Conservation (phyloP, 139 green algal species). For the Closterium sp. region DNA sequence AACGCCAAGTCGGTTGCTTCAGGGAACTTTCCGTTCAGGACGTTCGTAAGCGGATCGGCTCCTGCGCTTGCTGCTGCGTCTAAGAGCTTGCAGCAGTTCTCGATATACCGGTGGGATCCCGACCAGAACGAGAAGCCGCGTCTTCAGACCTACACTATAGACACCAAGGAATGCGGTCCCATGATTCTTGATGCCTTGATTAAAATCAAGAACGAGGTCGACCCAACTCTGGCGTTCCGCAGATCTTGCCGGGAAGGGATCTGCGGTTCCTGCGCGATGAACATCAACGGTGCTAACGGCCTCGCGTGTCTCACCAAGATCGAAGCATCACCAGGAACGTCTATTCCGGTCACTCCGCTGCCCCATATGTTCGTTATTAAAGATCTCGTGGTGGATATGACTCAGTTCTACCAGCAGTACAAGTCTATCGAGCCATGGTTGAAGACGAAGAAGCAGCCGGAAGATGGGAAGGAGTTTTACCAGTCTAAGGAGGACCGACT, state of each 20-base stretch:
- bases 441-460: constrained; percentile 65
- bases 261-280: constrained; percentile 98
- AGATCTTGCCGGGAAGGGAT: constrained; percentile 97
- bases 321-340: constrained; percentile 13
- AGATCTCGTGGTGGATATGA: constrained; percentile 98
- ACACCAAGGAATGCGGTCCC: constrained; percentile 91
- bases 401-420: constrained; percentile 99
- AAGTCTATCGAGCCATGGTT: constrained; percentile 98
- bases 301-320: constrained; percentile 94
- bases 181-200: constrained; percentile 99
- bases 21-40: neutral
- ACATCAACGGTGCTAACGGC: constrained; percentile 95
- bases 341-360: constrained; percentile 79
- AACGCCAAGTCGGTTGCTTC: neutral
- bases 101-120: constrained; percentile 91
- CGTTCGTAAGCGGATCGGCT: neutral
- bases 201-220: constrained; percentile 99
- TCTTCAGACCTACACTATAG: constrained; percentile 81
- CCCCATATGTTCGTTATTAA: constrained; percentile 99
- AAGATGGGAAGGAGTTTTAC: constrained; percentile 73
- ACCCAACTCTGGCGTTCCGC: constrained; percentile 83
- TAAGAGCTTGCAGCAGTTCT: constrained; percentile 70
- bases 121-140: constrained; percentile 75
- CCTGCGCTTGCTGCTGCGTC: neutral
- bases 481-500: constrained; percentile 86